Evolutionary conservation across 768 basidiomycete species (phyloP).

Genomic region (Coprinopsis marcescibilis): DNA sequence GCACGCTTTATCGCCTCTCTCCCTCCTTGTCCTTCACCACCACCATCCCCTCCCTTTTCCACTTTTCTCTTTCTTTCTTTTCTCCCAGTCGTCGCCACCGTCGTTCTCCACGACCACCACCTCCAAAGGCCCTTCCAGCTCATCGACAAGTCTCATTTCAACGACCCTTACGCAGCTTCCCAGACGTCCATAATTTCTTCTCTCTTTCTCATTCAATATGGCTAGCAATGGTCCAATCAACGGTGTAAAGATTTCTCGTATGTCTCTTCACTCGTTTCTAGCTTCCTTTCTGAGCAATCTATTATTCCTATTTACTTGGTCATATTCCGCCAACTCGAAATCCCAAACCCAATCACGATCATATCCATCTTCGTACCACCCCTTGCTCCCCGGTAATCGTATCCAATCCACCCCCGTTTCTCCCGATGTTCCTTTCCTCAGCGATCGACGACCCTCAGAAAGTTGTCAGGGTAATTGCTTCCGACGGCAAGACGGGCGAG

Average conservation of each 20-base stretch:
- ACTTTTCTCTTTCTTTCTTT: conserved; percentile 15
- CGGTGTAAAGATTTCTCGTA: conserved; percentile 82
- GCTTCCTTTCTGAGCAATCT: conserved; percentile 21
- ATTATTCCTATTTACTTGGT: no score
- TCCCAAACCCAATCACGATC: conserved; percentile 15
- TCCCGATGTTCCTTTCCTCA: conserved; percentile 31
- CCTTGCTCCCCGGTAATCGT: conserved; percentile 24
- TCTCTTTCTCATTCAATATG: conserved; percentile 38
- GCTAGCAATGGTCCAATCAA: conserved; percentile 78
- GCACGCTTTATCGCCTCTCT: conserved; percentile 10
- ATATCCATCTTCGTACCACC: conserved; percentile 12
- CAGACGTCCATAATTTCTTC: conserved; percentile 10
- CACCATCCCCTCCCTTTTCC: conserved; percentile 14
- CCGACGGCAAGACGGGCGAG: conserved; percentile 89
- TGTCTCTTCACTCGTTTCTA: conserved; percentile 30
- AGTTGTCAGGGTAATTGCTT: conserved; percentile 91
- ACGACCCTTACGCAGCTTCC: conserved; percentile 10
- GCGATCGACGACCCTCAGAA: conserved; percentile 95
- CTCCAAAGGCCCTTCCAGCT: conserved; percentile 11
- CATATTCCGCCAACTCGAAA: conserved; percentile 10
- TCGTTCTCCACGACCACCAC: conserved; percentile 7
- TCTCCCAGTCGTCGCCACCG: conserved; percentile 14
- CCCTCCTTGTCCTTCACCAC: conserved; percentile 17
- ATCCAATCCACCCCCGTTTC: conserved; percentile 26
- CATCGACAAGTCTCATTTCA: conserved; percentile 9